Base-by-base conservation (phyloP, 192 early-diverging fungal species). In the Kappamyces sp. region DNA sequence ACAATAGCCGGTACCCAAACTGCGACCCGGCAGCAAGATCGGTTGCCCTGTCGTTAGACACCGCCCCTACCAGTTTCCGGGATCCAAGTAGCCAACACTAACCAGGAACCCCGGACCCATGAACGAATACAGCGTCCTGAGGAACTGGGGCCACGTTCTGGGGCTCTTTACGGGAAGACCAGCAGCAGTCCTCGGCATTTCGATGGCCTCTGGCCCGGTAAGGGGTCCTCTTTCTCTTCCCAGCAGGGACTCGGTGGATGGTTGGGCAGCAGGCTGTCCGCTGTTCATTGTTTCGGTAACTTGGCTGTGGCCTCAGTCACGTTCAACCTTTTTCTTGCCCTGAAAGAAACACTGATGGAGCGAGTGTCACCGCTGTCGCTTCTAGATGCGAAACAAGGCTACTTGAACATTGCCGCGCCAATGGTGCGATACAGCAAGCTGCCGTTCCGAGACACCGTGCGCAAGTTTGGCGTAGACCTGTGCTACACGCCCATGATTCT, bases 401-500 rank as follows among this genome's bases (percentile, higher is more conserved):
- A 83, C 55, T 61, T 94, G 39, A 90, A 87, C 63, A 86, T 94
- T 2, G 92, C 89, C 55, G 94, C 92, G 2, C 94, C 94, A 1
- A 98, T 98, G 94, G 94, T 98, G 6, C 78, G 94, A 36, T 98
- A 98, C 69, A 93, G 91, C 60, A 98, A 95, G 61, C 70, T 93
- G 3, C 87, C 94, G 0, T 98, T 98, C 68, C 76, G 94, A 51
- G 86, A 94, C 54, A 69, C 93, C 3, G 82, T 94, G 41, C 74
- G 90, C 47, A 72, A 85, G 82, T 97, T 93, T 74, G 88, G 86
- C 49, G 83, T 86, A 8, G 90, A 95, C 68, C 74, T 98, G 31
- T 81, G 84, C 1, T 98, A 92, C 61, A 94, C 95, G 1, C 95
- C 95, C 23, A 98, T 98, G 95, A 96, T 95, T 47, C 73, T 98